Percentiles rank a stretch among this genome's conserved stretches.
phyloP scores from a whole-genome alignment of 2,329 filamentous ascomycete genomes.

The Fusarium sp. region DNA sequence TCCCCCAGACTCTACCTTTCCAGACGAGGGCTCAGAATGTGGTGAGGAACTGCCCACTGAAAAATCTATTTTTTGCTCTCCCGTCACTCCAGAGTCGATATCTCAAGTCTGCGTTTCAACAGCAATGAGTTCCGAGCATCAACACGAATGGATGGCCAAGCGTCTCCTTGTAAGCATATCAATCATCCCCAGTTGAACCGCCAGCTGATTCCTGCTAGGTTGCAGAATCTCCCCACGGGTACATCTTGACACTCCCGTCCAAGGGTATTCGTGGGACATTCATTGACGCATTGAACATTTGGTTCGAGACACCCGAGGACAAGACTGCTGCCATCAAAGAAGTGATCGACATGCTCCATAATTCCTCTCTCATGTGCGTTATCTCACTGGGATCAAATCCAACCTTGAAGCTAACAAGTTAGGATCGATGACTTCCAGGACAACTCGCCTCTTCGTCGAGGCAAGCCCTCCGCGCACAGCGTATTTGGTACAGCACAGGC shows the following conservation, averaged over 20 bases:
- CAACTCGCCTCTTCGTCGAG: conserved; percentile 4
- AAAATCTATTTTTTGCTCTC: too few relatives aligned
- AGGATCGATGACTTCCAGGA: conserved; percentile 27
- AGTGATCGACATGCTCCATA: neutral
- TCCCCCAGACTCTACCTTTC: too few relatives aligned
- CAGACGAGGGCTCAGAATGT: too few relatives aligned
- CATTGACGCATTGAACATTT: conserved; percentile 13
- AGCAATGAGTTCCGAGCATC: too few relatives aligned
- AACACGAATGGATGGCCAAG: too few relatives aligned
- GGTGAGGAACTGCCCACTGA: too few relatives aligned
- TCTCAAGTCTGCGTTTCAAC: too few relatives aligned
- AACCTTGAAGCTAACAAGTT: rapidly evolving
- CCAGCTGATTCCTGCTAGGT: neutral
- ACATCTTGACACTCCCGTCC: conserved; percentile 4
- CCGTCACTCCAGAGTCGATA: too few relatives aligned
- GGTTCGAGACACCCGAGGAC: neutral
- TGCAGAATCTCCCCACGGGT: neutral
- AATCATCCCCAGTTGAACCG: too few relatives aligned
- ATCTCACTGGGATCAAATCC: rapidly evolving
- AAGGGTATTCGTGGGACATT: neutral
- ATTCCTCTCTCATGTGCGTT: conserved; percentile 16
- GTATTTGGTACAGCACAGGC: conserved; percentile 14
- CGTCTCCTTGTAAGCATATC: too few relatives aligned
- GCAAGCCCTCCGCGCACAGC: conserved; percentile 15
- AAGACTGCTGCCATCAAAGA: neutral